Evolutionary conservation across 176 grass and related monocot species (phyloP).

Genomic region (Avena eriantha): DNA sequence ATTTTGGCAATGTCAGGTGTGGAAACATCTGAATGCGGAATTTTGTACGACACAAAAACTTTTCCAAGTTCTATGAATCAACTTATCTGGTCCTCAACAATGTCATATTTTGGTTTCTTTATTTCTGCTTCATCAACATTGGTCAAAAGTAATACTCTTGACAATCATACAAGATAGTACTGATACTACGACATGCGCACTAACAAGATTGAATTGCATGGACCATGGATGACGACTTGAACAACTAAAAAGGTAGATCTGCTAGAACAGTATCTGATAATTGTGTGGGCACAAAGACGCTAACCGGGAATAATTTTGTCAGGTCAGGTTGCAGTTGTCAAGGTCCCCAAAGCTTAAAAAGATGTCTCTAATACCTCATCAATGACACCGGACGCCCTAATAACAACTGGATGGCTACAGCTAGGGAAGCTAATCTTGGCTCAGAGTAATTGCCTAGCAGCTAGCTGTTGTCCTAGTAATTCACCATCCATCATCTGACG

Average conservation of each 20-base stretch:
- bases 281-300: background rate
- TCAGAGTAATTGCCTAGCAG: conserved; percentile 12
- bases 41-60: background rate
- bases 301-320: background rate
- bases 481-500: background rate
- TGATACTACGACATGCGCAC: background rate
- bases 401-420: conserved; percentile 33
- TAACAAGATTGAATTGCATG: background rate
- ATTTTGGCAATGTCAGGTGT: background rate
- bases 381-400: background rate
- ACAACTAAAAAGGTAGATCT: background rate
- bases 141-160: background rate
- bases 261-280: background rate
- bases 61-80: background rate
- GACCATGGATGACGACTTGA: conserved; percentile 10
- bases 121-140: background rate
- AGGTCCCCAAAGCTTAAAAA: background rate
- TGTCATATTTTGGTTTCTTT: background rate
- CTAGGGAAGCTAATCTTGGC: background rate
- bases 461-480: background rate
- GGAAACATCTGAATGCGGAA: background rate
- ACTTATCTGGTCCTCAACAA: background rate
- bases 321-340: conserved; percentile 26
- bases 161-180: background rate
- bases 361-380: background rate